phyloP scores from a whole-genome alignment of 2,329 filamentous ascomycete species.

The Trichoderma brevicompactum region DNA sequence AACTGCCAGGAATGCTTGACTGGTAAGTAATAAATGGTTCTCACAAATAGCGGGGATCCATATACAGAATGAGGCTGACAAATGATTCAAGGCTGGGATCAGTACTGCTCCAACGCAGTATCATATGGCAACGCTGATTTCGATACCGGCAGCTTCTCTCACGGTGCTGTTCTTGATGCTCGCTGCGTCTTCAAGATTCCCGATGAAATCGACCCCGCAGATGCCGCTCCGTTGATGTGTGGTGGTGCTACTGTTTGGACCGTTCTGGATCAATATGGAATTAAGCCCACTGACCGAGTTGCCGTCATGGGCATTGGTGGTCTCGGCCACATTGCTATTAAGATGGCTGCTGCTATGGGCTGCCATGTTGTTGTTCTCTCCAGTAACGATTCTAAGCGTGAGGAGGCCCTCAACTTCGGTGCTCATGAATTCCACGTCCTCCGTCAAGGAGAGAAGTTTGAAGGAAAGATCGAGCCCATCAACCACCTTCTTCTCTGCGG shows the following conservation, averaged over 20 bases:
- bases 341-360: conserved; percentile 69
- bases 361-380: conserved; percentile 66
- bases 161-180: conserved; percentile 38
- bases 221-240: conserved; percentile 68
- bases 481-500: conserved; percentile 57
- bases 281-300: conserved; percentile 69
- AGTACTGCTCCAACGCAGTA: conserved; percentile 50
- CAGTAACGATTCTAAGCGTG: conserved; percentile 55
- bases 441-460: conserved; percentile 55
- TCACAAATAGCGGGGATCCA: conserved; percentile 48
- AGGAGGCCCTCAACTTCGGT: conserved; percentile 61
- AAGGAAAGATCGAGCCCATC: conserved; percentile 60
- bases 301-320: conserved; percentile 72
- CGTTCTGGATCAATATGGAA: conserved; percentile 65
- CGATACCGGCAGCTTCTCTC: conserved; percentile 39
- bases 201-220: conserved; percentile 45
- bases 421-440: conserved; percentile 55
- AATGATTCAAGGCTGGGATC: conserved; percentile 48
- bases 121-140: conserved; percentile 55
- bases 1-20: conserved; percentile 21
- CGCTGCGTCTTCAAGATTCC: conserved; percentile 58
- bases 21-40: not conserved
- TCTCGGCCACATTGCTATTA: conserved; percentile 69
- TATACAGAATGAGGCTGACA: conserved; percentile 46
- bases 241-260: conserved; percentile 71